Percentiles rank a stretch among this genome's conserved stretches.
Conservation (phyloP, 306 rosid genomes). For the Adenanthera pavonina region DNA sequence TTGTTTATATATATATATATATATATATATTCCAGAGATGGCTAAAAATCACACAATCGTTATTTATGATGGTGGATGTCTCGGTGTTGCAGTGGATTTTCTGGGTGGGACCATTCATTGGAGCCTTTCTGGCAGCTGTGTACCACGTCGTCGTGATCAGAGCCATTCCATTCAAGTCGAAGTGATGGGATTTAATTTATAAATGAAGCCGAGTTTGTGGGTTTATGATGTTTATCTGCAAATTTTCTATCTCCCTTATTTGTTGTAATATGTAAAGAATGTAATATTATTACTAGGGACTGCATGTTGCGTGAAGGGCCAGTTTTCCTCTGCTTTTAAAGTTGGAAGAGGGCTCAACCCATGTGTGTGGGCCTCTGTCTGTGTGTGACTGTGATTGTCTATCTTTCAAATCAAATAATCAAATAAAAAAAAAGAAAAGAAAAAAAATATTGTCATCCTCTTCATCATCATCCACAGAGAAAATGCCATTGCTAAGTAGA, state of each 20-base stretch:
- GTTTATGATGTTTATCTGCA: constrained; percentile 1
- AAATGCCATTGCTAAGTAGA: background rate
- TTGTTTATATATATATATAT: no score
- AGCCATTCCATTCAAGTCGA: constrained; percentile 63
- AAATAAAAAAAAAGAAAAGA: background rate
- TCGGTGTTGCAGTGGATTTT: constrained; percentile 50
- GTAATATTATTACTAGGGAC: constrained; percentile 38
- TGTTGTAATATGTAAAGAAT: constrained; percentile 39
- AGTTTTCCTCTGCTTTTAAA: constrained; percentile 46
- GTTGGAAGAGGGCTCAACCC: constrained; percentile 45
- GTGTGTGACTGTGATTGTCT: constrained; percentile 47
- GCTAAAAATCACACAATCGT: background rate
- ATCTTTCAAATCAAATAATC: constrained; percentile 39
- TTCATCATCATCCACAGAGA: background rate
- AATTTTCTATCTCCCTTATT: background rate
- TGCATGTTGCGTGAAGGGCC: constrained; percentile 42
- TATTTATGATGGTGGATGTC: background rate
- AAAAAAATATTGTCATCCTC: constrained; percentile 30
- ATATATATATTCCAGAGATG: background rate
- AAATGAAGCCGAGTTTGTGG: constrained; percentile 38
- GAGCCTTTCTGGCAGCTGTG: constrained; percentile 58
- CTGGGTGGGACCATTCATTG: constrained; percentile 67
- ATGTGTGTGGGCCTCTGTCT: constrained; percentile 43
- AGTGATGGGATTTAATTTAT: constrained; percentile 32
- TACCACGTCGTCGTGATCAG: constrained; percentile 60